Percentiles rank a stretch among this genome's conserved stretches.
Evolutionary conservation across 768 basidiomycete species (phyloP).

Genomic region (Trametes sanguinea): DNA sequence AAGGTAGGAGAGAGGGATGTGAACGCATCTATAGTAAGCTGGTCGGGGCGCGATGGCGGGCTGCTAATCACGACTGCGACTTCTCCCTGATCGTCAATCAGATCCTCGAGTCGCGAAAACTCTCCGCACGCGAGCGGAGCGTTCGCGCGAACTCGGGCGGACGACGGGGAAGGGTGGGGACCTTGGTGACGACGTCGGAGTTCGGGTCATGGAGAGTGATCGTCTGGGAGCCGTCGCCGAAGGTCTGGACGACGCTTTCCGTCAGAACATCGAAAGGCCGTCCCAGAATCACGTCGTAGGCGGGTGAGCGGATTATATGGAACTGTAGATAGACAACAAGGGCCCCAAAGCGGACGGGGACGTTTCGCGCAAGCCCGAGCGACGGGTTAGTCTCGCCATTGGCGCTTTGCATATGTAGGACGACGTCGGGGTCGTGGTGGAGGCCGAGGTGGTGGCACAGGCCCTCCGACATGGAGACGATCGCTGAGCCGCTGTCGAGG

Average conservation of each 20-base stretch:
- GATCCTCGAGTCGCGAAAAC: constrained; percentile 21
- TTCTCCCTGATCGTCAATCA: constrained; percentile 17
- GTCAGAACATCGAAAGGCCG: too few species aligned
- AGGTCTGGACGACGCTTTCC: too few species aligned
- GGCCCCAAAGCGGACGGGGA: too few species aligned
- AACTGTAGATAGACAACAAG: too few species aligned
- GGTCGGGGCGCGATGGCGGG: not conserved
- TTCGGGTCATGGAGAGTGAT: constrained; percentile 13
- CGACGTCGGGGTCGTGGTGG: constrained; percentile 13
- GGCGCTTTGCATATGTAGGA: constrained; percentile 19
- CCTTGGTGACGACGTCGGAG: not conserved
- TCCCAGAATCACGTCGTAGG: too few species aligned
- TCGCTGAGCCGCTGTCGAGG: too few species aligned
- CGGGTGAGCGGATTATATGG: too few species aligned
- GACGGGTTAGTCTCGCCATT: constrained; percentile 15
- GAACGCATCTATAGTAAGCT: constrained; percentile 7
- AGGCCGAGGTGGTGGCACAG: constrained; percentile 20
- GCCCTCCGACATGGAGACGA: constrained; percentile 29
- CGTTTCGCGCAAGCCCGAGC: too few species aligned
- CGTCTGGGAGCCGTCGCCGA: too few species aligned
- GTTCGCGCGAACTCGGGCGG: not conserved
- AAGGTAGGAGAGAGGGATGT: not conserved
- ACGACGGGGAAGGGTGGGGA: constrained; percentile 8
- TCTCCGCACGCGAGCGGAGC: not conserved
- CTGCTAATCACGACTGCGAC: constrained; percentile 2